Evolutionary conservation across 306 rosid genomes (phyloP).

Genomic region (Argentina anserina): DNA sequence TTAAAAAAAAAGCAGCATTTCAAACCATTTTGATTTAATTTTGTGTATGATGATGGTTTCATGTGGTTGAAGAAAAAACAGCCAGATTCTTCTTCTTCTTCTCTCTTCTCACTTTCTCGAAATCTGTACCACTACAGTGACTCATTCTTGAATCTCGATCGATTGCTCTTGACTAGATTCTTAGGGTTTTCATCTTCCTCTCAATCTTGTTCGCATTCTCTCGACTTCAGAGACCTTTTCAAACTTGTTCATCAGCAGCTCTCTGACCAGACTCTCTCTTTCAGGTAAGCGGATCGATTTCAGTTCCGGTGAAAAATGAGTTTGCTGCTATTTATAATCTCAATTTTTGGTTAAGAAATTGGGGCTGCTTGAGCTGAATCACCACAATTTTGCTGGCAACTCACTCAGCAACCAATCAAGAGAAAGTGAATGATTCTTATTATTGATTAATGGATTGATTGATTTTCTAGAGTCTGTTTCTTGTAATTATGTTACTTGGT

Average conservation of each 20-base stretch:
- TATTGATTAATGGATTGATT: no score
- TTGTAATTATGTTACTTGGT: no score
- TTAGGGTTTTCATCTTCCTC: slow-evolving; percentile 12
- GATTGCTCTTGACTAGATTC: slow-evolving; percentile 20
- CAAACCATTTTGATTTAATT: not conserved
- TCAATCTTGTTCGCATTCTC: slow-evolving; percentile 31
- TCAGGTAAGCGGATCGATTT: slow-evolving; percentile 57
- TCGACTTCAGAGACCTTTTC: slow-evolving; percentile 15
- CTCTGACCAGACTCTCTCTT: not conserved
- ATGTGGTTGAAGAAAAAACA: slow-evolving; percentile 22
- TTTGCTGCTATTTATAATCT: slow-evolving; percentile 16
- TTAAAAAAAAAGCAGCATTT: no score
- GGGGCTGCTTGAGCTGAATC: slow-evolving; percentile 15
- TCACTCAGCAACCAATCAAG: no score
- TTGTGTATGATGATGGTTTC: slow-evolving; percentile 9
- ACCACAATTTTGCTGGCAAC: not conserved
- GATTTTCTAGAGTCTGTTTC: no score
- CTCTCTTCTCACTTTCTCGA: slow-evolving; percentile 35
- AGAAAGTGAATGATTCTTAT: no score
- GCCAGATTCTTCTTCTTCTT: slow-evolving; percentile 42
- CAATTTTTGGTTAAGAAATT: not conserved
- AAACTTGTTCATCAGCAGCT: slow-evolving; percentile 6
- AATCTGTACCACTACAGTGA: no score
- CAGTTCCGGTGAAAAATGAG: slow-evolving; percentile 8
- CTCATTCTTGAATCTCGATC: not conserved